phyloP scores from a whole-genome alignment of 108 stramenopile species.

The Cyclostephanos invisitatus region DNA sequence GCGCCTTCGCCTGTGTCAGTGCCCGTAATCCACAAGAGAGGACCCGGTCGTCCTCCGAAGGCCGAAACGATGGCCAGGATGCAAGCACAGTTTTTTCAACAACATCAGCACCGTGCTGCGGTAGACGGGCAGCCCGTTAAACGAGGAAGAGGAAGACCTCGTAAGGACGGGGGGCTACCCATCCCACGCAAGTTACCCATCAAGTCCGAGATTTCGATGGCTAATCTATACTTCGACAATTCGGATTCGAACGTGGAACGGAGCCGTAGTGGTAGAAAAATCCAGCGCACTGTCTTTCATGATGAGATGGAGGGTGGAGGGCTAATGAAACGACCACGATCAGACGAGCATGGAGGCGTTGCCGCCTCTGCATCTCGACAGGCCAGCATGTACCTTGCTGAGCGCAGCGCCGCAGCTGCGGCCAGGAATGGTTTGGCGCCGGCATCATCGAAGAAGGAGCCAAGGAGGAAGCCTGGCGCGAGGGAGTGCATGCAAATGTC shows the following conservation, averaged over 20 bases:
- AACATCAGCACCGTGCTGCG: neutral
- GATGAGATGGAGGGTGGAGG: conserved; percentile 75
- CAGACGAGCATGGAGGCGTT: conserved; percentile 17
- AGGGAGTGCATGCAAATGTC: conserved; percentile 89
- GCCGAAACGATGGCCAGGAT: conserved; percentile 15
- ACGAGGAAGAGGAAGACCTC: conserved; percentile 49
- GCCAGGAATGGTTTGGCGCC: conserved; percentile 24
- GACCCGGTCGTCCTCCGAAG: conserved; percentile 27
- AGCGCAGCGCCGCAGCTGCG: conserved; percentile 25
- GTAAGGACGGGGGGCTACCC: conserved; percentile 47
- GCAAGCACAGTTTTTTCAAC: neutral
- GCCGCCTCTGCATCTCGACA: conserved; percentile 3
- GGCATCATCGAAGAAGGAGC: conserved; percentile 32
- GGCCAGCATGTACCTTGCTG: conserved; percentile 15
- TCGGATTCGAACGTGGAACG: conserved; percentile 29
- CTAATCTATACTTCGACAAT: conserved; percentile 13
- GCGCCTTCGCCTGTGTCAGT: neutral
- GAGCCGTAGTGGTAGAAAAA: conserved; percentile 79
- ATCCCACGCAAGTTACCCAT: conserved; percentile 29
- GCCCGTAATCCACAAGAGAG: conserved; percentile 9
- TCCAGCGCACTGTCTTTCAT: conserved; percentile 72
- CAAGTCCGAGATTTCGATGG: conserved; percentile 13
- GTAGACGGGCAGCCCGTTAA: conserved; percentile 26
- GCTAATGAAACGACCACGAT: conserved; percentile 44
- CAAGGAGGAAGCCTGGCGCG: conserved; percentile 87